Conservation (phyloP, 306 rosid genomes). For the Acacia acuminata region DNA sequence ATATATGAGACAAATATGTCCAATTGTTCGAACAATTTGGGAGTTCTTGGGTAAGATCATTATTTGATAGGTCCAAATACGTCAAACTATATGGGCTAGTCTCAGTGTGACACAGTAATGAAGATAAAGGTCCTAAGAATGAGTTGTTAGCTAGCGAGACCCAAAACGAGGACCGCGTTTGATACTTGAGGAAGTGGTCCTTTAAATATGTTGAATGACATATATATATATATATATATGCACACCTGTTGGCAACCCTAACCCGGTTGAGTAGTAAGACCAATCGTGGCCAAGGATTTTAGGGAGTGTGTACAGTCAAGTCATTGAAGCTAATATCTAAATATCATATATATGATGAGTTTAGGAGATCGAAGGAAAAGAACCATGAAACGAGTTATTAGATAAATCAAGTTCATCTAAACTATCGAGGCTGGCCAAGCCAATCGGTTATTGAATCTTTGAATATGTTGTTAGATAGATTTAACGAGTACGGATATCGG, state of each 20-base stretch:
- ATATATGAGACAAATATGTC: neutral
- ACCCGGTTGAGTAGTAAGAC: neutral
- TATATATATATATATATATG: too few relatives aligned
- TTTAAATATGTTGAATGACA: neutral
- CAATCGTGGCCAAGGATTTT: neutral
- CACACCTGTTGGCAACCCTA: neutral
- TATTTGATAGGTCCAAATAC: neutral
- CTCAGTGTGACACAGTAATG: neutral
- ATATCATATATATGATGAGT: neutral
- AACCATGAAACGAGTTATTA: neutral
- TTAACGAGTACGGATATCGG: neutral
- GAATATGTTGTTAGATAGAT: neutral
- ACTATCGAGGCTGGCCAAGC: neutral
- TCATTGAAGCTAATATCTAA: neutral
- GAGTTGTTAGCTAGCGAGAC: neutral
- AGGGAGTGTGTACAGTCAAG: neutral
- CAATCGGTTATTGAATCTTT: neutral
- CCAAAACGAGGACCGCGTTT: rapidly evolving
- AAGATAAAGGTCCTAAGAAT: neutral
- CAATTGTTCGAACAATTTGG: neutral
- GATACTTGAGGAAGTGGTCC: neutral
- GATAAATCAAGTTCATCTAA: neutral
- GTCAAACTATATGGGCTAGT: rapidly evolving
- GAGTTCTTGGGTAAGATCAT: neutral
- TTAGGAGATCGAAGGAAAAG: neutral